phyloP scores from a whole-genome alignment of 495 filamentous ascomycete species.

The Cryomyces antarcticus region DNA sequence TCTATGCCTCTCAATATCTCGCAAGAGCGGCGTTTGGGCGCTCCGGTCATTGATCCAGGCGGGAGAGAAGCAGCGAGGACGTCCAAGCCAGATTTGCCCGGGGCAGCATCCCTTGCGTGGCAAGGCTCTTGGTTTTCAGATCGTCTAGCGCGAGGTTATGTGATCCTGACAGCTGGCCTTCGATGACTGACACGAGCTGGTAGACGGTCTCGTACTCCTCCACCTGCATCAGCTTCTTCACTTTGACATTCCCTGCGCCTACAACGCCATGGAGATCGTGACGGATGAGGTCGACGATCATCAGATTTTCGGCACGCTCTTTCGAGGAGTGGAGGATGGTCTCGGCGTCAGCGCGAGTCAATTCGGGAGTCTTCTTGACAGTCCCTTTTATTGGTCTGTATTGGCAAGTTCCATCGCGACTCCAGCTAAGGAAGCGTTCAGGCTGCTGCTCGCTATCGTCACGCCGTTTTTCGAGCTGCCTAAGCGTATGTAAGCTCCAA shows the following conservation, averaged over 20 bases:
- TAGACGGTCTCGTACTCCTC: conserved; percentile 82
- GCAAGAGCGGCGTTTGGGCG: conserved; percentile 77
- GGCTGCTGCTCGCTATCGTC: conserved; percentile 70
- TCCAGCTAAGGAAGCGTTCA: conserved; percentile 72
- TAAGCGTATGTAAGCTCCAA: conserved; percentile 64
- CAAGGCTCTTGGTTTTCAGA: no score
- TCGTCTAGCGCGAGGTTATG: background rate
- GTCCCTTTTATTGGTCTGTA: conserved; percentile 92
- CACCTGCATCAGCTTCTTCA: conserved; percentile 54
- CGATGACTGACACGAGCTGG: conserved; percentile 75
- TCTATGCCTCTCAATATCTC: conserved; percentile 59
- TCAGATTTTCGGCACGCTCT: conserved; percentile 87
- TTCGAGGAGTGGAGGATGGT: conserved; percentile 55
- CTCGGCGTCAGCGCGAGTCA: conserved; percentile 47
- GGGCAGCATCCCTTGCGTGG: background rate
- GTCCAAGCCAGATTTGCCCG: conserved; percentile 48
- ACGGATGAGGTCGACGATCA: conserved; percentile 90
- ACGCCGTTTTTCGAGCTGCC: conserved; percentile 17
- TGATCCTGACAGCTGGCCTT: conserved; percentile 47
- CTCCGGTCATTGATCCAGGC: conserved; percentile 87
- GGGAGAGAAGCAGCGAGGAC: conserved; percentile 62
- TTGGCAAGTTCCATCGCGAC: conserved; percentile 32
- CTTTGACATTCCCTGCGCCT: conserved; percentile 41
- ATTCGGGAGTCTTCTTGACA: conserved; percentile 44
- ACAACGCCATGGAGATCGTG: conserved; percentile 77